Conservation (phyloP, 2,329 filamentous ascomycete species). For the Sclerotinia glacialis region DNA sequence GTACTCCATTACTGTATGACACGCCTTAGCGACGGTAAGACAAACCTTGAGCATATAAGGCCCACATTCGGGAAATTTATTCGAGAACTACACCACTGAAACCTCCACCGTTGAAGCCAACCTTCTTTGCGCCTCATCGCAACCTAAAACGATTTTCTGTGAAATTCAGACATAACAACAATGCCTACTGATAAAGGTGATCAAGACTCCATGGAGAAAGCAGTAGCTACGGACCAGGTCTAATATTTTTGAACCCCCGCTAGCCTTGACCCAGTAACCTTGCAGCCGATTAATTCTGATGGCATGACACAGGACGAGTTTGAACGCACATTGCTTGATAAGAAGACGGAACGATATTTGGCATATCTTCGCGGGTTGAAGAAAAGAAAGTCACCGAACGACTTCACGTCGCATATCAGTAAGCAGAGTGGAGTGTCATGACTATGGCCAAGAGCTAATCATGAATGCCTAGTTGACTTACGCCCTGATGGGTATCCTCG, state of each 20-base stretch:
- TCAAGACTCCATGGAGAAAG: not conserved
- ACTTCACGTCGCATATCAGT: not conserved
- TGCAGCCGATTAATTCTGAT: not conserved
- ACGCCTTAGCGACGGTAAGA: not conserved
- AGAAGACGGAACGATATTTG: not conserved
- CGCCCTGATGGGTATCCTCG: conserved; percentile 40
- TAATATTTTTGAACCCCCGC: not conserved
- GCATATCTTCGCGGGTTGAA: not conserved
- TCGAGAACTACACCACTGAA: not conserved
- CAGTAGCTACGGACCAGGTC: not conserved
- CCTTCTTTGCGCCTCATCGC: not conserved
- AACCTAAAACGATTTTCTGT: not conserved
- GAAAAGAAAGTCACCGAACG: not conserved
- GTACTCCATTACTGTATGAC: not conserved
- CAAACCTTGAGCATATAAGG: not conserved
- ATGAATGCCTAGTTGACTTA: conserved; percentile 22
- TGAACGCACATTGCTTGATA: not conserved
- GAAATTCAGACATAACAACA: not conserved
- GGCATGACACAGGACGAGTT: not conserved
- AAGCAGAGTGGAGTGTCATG: not conserved
- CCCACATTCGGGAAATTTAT: not conserved
- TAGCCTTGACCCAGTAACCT: not conserved
- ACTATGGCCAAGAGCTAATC: not conserved
- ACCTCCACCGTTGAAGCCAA: not conserved
- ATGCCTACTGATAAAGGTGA: not conserved